These are phyloP conservation scores for Conringia planisiliqua DNA, from an alignment of 345 rosid species.

Conservation along the genomic window DNA sequence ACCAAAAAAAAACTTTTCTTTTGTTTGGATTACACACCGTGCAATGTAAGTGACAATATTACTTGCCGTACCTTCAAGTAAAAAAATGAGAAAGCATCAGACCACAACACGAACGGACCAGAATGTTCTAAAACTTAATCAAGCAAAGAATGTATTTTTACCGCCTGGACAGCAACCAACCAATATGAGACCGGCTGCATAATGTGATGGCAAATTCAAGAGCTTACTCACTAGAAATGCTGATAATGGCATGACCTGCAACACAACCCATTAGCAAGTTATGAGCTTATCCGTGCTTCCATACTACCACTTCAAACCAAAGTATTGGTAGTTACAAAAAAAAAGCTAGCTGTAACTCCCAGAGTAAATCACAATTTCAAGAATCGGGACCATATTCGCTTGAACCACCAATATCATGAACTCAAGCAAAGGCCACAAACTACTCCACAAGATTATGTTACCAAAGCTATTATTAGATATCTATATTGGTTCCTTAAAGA, in stretches of 20 bases:
- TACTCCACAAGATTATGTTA: not conserved
- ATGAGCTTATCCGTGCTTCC: not conserved
- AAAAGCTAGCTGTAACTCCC: not conserved
- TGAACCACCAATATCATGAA: not conserved
- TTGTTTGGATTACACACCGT: constrained; percentile 40
- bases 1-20: not conserved
- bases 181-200: constrained; percentile 90
- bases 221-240: constrained; percentile 78
- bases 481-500: not conserved
- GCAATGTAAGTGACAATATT: constrained; percentile 86
- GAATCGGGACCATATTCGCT: not conserved
- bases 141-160: constrained; percentile 26
- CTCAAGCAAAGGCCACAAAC: constrained; percentile 4
- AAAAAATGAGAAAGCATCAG: constrained; percentile 4
- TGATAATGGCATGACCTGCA: constrained; percentile 87
- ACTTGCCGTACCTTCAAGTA: constrained; percentile 86
- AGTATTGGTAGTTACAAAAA: not conserved
- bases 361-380: not conserved
- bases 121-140: not conserved
- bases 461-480: constrained; percentile 7
- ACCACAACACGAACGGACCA: not conserved
- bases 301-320: not conserved
- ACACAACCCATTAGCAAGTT: constrained; percentile 17
- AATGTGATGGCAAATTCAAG: constrained; percentile 73
- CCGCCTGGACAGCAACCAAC: constrained; percentile 97